These are phyloP conservation scores for Penicillium odoratum DNA, from an alignment of 495 filamentous ascomycete genomes.

Conservation along the genomic window DNA sequence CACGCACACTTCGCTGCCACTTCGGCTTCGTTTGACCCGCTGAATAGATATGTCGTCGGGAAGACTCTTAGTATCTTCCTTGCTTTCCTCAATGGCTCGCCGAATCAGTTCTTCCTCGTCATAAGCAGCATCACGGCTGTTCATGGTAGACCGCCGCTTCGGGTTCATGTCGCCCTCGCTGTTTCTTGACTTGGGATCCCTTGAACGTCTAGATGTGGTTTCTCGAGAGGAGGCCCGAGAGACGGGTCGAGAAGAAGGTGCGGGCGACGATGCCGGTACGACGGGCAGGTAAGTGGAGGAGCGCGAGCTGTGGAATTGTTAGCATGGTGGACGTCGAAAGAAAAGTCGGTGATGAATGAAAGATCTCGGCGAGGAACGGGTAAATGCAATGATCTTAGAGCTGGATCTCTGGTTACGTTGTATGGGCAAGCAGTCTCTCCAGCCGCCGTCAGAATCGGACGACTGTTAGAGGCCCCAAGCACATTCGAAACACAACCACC, in stretches of 20 bases:
- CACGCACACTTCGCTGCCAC: slow-evolving; percentile 90
- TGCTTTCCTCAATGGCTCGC: slow-evolving; percentile 92
- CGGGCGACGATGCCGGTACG: slow-evolving; percentile 44
- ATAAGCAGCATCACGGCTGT: slow-evolving; percentile 92
- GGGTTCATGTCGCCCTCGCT: slow-evolving; percentile 48
- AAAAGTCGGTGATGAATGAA: not conserved
- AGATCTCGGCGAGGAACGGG: not conserved
- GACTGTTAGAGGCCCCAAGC: not conserved
- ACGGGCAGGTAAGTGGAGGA: slow-evolving; percentile 72
- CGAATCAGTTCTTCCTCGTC: slow-evolving; percentile 91
- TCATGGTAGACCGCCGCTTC: slow-evolving; percentile 95
- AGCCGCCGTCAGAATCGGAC: slow-evolving; percentile 7
- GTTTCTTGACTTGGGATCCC: slow-evolving; percentile 48
- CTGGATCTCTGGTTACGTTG: not conserved
- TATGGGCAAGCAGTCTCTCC: not conserved
- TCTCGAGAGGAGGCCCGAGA: slow-evolving; percentile 48
- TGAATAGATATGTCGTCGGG: slow-evolving; percentile 51
- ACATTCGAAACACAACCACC: slow-evolving; percentile 7
- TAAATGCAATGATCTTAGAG: not conserved
- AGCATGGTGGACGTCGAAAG: slow-evolving; percentile 19
- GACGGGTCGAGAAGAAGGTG: slow-evolving; percentile 45
- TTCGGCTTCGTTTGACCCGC: slow-evolving; percentile 79
- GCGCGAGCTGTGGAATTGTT: slow-evolving; percentile 48
- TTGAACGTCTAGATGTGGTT: slow-evolving; percentile 42
- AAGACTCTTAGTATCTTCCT: slow-evolving; percentile 59